These are phyloP conservation scores for Noccaea caerulescens DNA, from an alignment of 345 rosid genomes.

Conservation along the genomic window DNA sequence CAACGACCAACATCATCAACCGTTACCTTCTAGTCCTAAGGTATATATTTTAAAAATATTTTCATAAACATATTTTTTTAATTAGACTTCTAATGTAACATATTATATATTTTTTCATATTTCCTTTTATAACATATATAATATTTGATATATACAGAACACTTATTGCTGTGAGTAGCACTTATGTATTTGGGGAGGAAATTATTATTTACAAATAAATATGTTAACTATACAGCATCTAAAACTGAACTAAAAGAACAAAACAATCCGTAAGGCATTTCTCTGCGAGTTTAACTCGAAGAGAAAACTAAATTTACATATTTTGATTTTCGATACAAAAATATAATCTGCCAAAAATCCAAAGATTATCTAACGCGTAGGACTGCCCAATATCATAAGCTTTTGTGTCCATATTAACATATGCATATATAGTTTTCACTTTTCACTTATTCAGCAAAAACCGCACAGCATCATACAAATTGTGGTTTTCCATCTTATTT, in stretches of 20 bases:
- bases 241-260: no score
- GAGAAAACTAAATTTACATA: no score
- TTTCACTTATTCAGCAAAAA: neutral
- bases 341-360: no score
- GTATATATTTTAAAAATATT: slow-evolving; percentile 5
- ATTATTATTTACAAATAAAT: no score
- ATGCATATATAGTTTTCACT: neutral
- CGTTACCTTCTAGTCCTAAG: slow-evolving; percentile 43
- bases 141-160: neutral
- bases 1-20: slow-evolving; percentile 33
- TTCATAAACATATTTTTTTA: neutral
- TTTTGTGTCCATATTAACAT: neutral
- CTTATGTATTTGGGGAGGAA: no score
- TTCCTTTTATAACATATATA: no score
- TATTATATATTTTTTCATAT: neutral
- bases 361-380: no score
- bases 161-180: neutral
- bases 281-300: no score
- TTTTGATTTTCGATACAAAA: neutral
- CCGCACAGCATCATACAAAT: neutral
- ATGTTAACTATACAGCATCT: no score
- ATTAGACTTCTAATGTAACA: neutral
- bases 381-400: no score
- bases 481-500: neutral
- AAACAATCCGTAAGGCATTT: no score